Evolutionary conservation across 495 filamentous ascomycete species (phyloP), one percentile per base, ranked within the genome.

Genomic region (Cercophora samala): DNA sequence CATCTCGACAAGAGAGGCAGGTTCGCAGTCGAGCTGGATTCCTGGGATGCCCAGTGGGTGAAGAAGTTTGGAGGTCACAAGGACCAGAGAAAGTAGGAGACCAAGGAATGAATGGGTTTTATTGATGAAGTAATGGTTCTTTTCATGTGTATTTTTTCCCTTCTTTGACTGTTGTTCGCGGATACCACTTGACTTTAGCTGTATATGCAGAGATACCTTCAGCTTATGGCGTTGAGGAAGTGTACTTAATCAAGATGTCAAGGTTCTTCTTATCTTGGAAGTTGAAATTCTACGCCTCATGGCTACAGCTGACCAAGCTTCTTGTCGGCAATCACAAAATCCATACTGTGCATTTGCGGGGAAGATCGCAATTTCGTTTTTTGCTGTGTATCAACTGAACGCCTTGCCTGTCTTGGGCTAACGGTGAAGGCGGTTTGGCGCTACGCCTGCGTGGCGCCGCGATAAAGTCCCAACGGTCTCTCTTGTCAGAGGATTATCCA

Each of bases 11-110:
- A 25, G 26, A 9, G 68, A 32, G 66, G 65, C 51, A 70, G 74
- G 63, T 69, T 77, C 32, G 81, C 81, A 0, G 78, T 83, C 3
- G 78, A 82, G 75, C 46, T 83, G 55, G 70, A 77, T 32, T 46
- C 59, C 37, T 71, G 72, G 65, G 81, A 84, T 69, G 74, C 78
- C 18, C 32, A 37, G 60, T 80, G 77, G 75, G 76, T 74, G 5
- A 78, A 79, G 73, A 79, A 69, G 69, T 79, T 79, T 69, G 69
- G 73, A 9, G 65, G 69, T 58, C 58, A 46, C 26, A 21, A 13
- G 62, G 23, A 18, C 6, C 53, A 15, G 53, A 46, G 2, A 17
- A 46, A 46, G 37, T 46, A 46, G 15, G 37, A 9, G 37, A 17
- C 37, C 37, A 29, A 29, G 37, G 37, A 46, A 46, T 8, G 26